Evolutionary conservation across 768 basidiomycete genomes (phyloP), one percentile per base, ranked within the genome.

Genomic region (Russula abietina): DNA sequence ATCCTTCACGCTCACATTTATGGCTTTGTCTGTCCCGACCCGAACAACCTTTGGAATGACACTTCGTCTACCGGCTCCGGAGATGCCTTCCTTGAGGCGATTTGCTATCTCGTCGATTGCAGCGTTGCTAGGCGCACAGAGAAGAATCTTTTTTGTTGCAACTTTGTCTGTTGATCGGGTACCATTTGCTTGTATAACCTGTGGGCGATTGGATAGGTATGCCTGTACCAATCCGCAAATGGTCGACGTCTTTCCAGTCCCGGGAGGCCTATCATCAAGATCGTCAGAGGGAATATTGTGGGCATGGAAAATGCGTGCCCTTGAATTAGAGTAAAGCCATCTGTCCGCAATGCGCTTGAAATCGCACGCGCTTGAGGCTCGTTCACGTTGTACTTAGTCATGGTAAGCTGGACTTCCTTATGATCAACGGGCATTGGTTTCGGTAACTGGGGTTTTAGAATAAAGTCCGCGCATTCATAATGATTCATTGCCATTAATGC

Each of bases 61-160:
- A 11, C 79, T 75, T 54, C 75, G 75, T 50, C 83, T 85, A 38
- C 80, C 77, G 26, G 83, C 73, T 30, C 81, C 79, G 59, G 84
- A 79, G 51, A 86, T 83, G n/a, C 89, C 86, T 56, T 89, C 86
- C 71, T 89, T 91, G 53, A 99, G 76, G 45, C 97, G 88, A 69
- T 84, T 81, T 8, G 92, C 91, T 19, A 99, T 87, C 76, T 99
- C 97, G 70, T 99, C 95, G 45, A 99, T 95, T 28, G 97, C 97
- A 19, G 97, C 97, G 73, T 99, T 99, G 75, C 92, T 95, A 2
- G 97, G 97, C 0, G 97, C 97, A 70, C 97, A 99, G 41, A 99
- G 79, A 19, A 99, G 81, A 48, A 98, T 79, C 71, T 89, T 89
- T 63, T 88, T 85, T 16, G 80, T 76, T 1, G 81, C 75, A n/a